Evolutionary conservation across 768 basidiomycete genomes (phyloP).

Genomic region (Amanita pallidorosea): DNA sequence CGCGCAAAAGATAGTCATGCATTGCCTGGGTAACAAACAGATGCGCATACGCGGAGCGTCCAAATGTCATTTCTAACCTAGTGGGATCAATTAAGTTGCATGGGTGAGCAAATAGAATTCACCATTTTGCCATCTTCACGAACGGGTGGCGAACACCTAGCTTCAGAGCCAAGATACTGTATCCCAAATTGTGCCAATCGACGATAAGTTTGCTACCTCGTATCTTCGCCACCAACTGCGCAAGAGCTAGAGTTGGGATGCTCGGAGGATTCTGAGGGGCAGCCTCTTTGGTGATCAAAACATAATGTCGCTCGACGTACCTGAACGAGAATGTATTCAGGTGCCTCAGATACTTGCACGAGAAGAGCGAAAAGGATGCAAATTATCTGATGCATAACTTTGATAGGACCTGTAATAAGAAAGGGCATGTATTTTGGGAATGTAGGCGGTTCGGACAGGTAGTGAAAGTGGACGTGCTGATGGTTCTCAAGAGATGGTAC

Average conservation of each 20-base stretch:
- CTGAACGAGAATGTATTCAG: slow-evolving; percentile 85
- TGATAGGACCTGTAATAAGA: slow-evolving; percentile 66
- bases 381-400: slow-evolving; percentile 61
- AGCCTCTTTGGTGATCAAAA: not conserved
- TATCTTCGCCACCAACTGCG: slow-evolving; percentile 58
- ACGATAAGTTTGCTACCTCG: slow-evolving; percentile 83
- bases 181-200: slow-evolving; percentile 99
- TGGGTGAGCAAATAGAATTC: slow-evolving; percentile 6
- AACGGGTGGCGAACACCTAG: slow-evolving; percentile 59
- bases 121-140: slow-evolving; percentile 72
- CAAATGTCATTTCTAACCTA: slow-evolving; percentile 83
- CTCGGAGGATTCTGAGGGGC: slow-evolving; percentile 80
- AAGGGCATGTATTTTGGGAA: slow-evolving; percentile 49
- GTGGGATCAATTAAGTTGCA: not conserved
- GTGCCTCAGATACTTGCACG: slow-evolving; percentile 49
- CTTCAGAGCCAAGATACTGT: slow-evolving; percentile 81
- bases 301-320: slow-evolving; percentile 28
- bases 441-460: slow-evolving; percentile 55
- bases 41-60: slow-evolving; percentile 75
- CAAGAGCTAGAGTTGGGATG: slow-evolving; percentile 85
- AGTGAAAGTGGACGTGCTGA: slow-evolving; percentile 52
- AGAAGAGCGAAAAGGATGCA: slow-evolving; percentile 54
- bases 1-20: slow-evolving; percentile 52
- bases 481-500: slow-evolving; percentile 60
- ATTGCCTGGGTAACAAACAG: slow-evolving; percentile 90